A percentile compares a stretch with the other conserved stretches of the same genome.
Conservation (phyloP, 129 eudicot genomes). For the Arctium minus region DNA sequence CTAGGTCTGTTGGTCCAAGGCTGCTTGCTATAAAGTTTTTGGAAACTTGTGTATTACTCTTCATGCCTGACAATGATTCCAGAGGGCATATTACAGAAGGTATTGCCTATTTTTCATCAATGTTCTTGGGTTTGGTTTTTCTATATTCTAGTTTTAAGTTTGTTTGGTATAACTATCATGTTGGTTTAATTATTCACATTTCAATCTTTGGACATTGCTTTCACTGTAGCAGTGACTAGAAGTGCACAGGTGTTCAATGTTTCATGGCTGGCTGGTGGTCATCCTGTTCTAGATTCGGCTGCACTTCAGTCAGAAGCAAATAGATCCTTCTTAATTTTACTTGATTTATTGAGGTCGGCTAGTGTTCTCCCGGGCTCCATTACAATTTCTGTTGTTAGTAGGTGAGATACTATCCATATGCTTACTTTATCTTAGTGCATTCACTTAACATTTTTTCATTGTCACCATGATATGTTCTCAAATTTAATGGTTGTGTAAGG, state of each 20-base stretch:
- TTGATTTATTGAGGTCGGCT: conserved; percentile 61
- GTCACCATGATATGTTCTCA: not conserved
- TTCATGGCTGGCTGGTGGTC: conserved; percentile 68
- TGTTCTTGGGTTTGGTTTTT: not conserved
- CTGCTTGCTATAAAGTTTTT: conserved; percentile 81
- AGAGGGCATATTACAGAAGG: conserved; percentile 52
- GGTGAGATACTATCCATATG: conserved; percentile 50
- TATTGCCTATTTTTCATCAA: conserved; percentile 20
- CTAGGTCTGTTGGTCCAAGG: conserved; percentile 65
- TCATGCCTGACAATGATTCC: conserved; percentile 66
- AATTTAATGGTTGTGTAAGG: not conserved
- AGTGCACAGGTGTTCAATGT: conserved; percentile 49
- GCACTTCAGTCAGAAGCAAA: conserved; percentile 67
- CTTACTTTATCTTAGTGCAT: not conserved
- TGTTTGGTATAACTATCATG: not conserved
- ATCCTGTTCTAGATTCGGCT: conserved; percentile 66
- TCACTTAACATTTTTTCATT: not conserved
- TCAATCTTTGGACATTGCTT: conserved; percentile 9
- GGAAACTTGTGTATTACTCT: conserved; percentile 58
- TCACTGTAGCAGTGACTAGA: conserved; percentile 33
- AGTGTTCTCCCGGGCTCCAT: conserved; percentile 61
- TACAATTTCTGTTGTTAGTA: conserved; percentile 69
- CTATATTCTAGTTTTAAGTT: not conserved
- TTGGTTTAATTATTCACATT: not conserved
- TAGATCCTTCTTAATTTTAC: conserved; percentile 42